These are phyloP conservation scores for Gentiana macrophylla DNA, from an alignment of 257 asterid species.

Conservation along the genomic window DNA sequence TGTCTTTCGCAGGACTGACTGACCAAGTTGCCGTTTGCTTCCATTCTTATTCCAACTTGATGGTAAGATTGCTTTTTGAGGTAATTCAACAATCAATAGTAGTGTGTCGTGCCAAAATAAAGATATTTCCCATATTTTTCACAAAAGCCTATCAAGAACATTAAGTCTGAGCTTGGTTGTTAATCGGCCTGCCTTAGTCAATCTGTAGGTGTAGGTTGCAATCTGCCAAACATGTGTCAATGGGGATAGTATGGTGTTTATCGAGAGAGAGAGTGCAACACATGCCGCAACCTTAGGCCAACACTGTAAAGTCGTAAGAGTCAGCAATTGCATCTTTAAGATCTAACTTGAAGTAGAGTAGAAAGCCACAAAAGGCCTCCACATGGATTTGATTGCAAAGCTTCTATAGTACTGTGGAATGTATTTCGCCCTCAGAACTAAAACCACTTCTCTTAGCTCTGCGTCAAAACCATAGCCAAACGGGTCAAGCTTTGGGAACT, in stretches of 20 bases:
- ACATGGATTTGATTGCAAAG: conserved; percentile 63
- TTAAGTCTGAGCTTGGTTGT: conserved; percentile 45
- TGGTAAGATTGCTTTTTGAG: conserved; percentile 77
- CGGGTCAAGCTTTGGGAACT: conserved; percentile 61
- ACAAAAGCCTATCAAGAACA: conserved; percentile 81
- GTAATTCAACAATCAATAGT: conserved; percentile 85
- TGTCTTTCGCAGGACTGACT: conserved; percentile 12
- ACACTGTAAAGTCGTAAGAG: conserved; percentile 76
- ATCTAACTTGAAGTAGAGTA: conserved; percentile 58
- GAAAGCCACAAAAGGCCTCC: conserved; percentile 90
- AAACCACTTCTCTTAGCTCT: conserved; percentile 81
- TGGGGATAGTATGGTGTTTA: conserved; percentile 94
- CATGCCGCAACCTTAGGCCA: conserved; percentile 99
- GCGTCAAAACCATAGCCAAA: conserved; percentile 54
- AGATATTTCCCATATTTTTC: conserved; percentile 87
- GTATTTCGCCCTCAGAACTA: conserved; percentile 91
- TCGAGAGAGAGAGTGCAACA: conserved; percentile 84
- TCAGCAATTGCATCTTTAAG: conserved; percentile 61
- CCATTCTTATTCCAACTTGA: conserved; percentile 19
- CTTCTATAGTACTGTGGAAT: conserved; percentile 68
- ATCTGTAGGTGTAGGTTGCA: too few species aligned
- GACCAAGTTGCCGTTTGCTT: conserved; percentile 18
- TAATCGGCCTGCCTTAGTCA: conserved; percentile 64
- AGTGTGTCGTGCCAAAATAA: conserved; percentile 99
- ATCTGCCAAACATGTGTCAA: conserved; percentile 97